These are phyloP conservation scores for Ceratobasidium papillatum DNA, from an alignment of 1,284 basidiomycete genomes.

Conservation along the genomic window DNA sequence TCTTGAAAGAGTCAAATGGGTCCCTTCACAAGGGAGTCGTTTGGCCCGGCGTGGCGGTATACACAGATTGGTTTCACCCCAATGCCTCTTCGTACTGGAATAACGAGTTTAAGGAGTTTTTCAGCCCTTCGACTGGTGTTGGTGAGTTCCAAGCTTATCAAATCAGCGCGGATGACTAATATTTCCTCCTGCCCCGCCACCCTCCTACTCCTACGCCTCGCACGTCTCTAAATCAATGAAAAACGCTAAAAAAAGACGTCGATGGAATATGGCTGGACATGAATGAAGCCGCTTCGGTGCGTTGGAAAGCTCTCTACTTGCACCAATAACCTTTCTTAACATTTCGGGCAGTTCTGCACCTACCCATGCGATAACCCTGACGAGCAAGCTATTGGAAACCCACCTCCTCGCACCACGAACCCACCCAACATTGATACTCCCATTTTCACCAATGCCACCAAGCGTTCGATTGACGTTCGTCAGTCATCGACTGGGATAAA, in stretches of 20 bases:
- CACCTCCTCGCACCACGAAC: neutral
- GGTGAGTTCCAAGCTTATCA: neutral
- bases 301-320: conserved; percentile 25
- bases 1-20: conserved; percentile 69
- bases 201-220: neutral
- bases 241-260: conserved; percentile 55
- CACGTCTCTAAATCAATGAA: neutral
- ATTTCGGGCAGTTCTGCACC: conserved; percentile 1
- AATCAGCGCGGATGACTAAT: neutral
- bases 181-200: conserved; percentile 27
- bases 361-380: conserved; percentile 46
- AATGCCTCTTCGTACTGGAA: conserved; percentile 66
- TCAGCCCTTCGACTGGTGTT: conserved; percentile 62
- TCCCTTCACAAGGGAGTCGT: conserved; percentile 69
- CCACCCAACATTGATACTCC: conserved; percentile 56
- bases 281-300: conserved; percentile 67
- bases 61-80: conserved; percentile 73
- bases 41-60: conserved; percentile 76
- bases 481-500: conserved; percentile 11
- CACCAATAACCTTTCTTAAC: neutral
- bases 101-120: conserved; percentile 69
- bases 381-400: conserved; percentile 39
- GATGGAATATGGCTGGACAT: conserved; percentile 78
- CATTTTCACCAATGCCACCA: conserved; percentile 55
- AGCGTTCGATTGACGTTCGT: conserved; percentile 11